Evolutionary conservation across 768 basidiomycete genomes (phyloP).

Genomic region (Pleurotus djamor): DNA sequence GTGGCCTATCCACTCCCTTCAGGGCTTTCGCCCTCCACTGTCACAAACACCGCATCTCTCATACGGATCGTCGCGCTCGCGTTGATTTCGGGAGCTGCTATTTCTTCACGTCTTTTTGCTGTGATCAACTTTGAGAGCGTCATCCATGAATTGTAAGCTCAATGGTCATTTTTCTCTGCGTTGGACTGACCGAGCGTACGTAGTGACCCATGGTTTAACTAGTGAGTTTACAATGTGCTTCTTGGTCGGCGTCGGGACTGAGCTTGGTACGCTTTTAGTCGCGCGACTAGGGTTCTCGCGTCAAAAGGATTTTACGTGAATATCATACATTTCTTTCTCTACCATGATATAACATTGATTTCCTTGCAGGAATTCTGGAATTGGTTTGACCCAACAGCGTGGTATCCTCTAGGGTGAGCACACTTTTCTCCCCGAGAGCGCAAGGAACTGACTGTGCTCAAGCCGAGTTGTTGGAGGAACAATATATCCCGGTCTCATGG

Average conservation of each 20-base stretch:
- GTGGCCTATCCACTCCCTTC: slow-evolving; percentile 73
- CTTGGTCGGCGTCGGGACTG: slow-evolving; percentile 6
- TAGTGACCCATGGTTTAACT: slow-evolving; percentile 99
- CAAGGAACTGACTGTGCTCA: background rate
- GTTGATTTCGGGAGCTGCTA: slow-evolving; percentile 91
- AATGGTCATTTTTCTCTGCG: slow-evolving; percentile 4
- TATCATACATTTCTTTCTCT: slow-evolving; percentile 5
- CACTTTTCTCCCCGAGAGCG: background rate
- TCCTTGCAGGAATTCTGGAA: slow-evolving; percentile 94
- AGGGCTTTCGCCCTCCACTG: slow-evolving; percentile 65
- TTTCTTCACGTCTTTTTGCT: slow-evolving; percentile 94
- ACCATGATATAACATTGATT: background rate
- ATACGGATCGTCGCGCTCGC: slow-evolving; percentile 87
- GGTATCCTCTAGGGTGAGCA: slow-evolving; percentile 81
- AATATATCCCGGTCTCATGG: slow-evolving; percentile 98
- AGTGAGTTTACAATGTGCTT: slow-evolving; percentile 51
- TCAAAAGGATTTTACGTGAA: slow-evolving; percentile 94
- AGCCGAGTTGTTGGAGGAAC: slow-evolving; percentile 97
- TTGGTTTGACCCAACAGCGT: slow-evolving; percentile 99
- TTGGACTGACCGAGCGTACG: slow-evolving; percentile 12
- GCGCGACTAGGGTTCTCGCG: slow-evolving; percentile 89
- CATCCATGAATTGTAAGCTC: slow-evolving; percentile 95
- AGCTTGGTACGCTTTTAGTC: slow-evolving; percentile 45
- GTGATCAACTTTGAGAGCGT: slow-evolving; percentile 99
- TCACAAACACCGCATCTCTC: slow-evolving; percentile 87